phyloP scores from a whole-genome alignment of 2,329 filamentous ascomycete genomes.

The Apiospora phragmitis region DNA sequence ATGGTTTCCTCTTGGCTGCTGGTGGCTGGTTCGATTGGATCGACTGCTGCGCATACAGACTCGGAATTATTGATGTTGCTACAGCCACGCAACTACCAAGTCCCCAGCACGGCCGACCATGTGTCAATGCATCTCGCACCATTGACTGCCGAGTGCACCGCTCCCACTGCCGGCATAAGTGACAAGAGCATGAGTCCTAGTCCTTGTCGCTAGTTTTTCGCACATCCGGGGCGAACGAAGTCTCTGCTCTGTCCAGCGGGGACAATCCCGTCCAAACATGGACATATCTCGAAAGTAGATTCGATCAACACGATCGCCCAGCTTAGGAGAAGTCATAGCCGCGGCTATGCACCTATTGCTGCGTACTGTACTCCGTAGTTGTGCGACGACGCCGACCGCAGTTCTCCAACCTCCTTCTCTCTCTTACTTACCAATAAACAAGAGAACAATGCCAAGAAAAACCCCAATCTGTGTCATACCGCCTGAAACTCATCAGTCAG shows the following conservation, averaged over 20 bases:
- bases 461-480: background rate
- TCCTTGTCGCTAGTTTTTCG: background rate
- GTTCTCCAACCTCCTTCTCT: background rate
- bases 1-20: too few relatives aligned
- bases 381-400: background rate
- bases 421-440: background rate
- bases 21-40: background rate
- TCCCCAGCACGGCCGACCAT: background rate
- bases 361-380: background rate
- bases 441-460: background rate
- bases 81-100: background rate
- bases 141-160: background rate
- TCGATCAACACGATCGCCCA: background rate
- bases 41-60: background rate
- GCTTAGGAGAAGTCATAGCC: background rate
- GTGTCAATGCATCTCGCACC: background rate
- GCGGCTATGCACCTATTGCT: background rate
- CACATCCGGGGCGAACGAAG: background rate
- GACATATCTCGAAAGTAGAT: background rate
- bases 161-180: background rate
- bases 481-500: background rate
- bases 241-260: background rate
- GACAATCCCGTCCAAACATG: background rate
- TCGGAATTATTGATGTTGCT: background rate
- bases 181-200: background rate